Evolutionary conservation across 2,329 filamentous ascomycete genomes (phyloP), one percentile per base, ranked within the genome.

Genomic region (Ophioceras dolichostomum): DNA sequence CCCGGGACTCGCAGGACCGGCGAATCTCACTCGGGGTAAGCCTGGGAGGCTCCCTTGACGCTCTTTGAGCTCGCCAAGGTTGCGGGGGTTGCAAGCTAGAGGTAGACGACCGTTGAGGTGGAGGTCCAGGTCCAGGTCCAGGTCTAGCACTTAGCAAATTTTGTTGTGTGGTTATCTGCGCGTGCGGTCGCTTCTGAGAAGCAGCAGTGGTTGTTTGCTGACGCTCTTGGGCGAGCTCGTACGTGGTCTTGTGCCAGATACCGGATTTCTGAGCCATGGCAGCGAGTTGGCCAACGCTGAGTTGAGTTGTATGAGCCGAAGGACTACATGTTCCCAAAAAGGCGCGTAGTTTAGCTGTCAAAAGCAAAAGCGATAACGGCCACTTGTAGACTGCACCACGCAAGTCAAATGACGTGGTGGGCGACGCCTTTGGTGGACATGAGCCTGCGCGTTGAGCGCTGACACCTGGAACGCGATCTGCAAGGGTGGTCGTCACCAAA

Each of bases 11-110:
- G 34, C 49, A 43, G 27, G 60, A 41, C 13, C 59, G 48, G 19
- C 61, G 52, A 43, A 81, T 70, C 20, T 55, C 51, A 50, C 69
- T 71, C 13, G 69, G 61, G 30, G 47, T 50, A 26, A 68, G 41
- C 29, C 47, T 44, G 28, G 53, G 43, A 9, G 38, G 26, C 32
- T 41, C 47, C 21, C 22, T 29, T 17, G 28, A 14, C n/a, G n/a
- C n/a, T n/a, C n/a, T n/a, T n/a, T n/a, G n/a, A 16, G 8, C n/a
- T 13, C 24, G 35, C 14, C 35, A 28, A 14, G 18, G 27, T 16
- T 19, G 35, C 6, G 19, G 27, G 20, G 20, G 31, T 21, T 37
- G 28, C 19, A 16, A 13, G 21, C 10, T 32, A 9, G 22, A n/a
- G n/a, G n/a, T n/a, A n/a, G n/a, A n/a, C 29, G 7, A 17, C 14